Evolutionary conservation across 768 basidiomycete species (phyloP), one percentile per base, ranked within the genome.

Genomic region (Agaricus sinodeliciosus): DNA sequence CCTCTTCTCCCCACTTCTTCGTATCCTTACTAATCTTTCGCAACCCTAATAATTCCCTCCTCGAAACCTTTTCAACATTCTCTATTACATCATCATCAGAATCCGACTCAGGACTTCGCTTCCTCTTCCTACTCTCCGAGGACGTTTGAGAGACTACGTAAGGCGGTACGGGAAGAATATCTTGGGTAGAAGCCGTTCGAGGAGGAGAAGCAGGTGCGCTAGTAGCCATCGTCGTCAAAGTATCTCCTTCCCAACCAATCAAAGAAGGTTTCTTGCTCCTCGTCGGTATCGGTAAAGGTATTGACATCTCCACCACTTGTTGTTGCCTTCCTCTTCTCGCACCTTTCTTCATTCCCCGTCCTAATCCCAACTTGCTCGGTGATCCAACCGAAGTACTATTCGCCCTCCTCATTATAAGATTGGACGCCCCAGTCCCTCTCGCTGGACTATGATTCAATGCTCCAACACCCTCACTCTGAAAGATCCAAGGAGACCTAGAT

Each of bases 251-350:
- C 52, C 52, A 54, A 5, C 52, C 52, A 39, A 34, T 47, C 18
- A 54, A 27, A 27, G 27, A 11, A 28, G 35, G 27, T 9, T 13
- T 37, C 19, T 35, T 48, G 19, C 52, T 54, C 40, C 45, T 54
- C 27, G 52, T 48, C 8, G 52, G 52, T 22, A 48, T 54, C 39
- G 46, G 52, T 26, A 54, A 35, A 12, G 46, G 27, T 22, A 49
- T 40, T 15, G 48, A 39, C 26, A 43, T 41, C 5, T 22, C 31
- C 40, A 19, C 15, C 18, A 19, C 34, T 16, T n/a, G 37, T 1
- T 31, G 31, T 31, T 7, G 7, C 6, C 15, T 19, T 34, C 41
- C n/a, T 16, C 31, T 22, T 22, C 31, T 31, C 18, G 35, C 15
- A 11, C 19, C 37, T 39, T 39, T 48, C 47, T n/a, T 37, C 12